Evolutionary conservation across 2,329 filamentous ascomycete genomes (phyloP).

Genomic region (Epicoccum sorghinum): DNA sequence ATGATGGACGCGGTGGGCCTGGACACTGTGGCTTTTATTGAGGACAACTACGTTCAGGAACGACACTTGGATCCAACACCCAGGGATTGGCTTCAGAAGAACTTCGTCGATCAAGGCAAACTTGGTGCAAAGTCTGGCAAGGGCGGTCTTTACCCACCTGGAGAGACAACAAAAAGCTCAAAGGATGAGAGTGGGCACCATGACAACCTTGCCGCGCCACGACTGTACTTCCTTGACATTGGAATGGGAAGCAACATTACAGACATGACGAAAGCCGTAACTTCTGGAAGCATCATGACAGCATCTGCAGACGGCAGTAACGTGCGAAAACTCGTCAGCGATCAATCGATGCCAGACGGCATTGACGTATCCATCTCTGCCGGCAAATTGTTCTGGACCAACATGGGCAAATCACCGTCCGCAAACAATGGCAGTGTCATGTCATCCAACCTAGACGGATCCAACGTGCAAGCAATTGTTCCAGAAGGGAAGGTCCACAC

Average conservation of each 20-base stretch:
- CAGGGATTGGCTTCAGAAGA: constrained; percentile 53
- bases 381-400: constrained; percentile 40
- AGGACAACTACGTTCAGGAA: constrained; percentile 60
- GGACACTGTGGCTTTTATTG: constrained; percentile 61
- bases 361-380: constrained; percentile 31
- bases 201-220: not conserved
- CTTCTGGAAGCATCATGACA: too few species aligned
- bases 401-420: constrained; percentile 23
- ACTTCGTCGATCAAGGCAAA: constrained; percentile 55
- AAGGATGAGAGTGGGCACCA: not conserved
- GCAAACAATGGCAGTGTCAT: constrained; percentile 53
- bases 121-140: constrained; percentile 52
- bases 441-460: constrained; percentile 59
- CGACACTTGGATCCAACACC: constrained; percentile 49
- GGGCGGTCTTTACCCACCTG: constrained; percentile 22
- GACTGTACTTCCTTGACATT: constrained; percentile 18
- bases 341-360: constrained; percentile 37
- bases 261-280: too few species aligned
- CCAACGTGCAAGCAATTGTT: constrained; percentile 53
- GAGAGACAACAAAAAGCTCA: too few species aligned
- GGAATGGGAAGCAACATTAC: constrained; percentile 3
- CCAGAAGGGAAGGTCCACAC: constrained; percentile 51
- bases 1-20: constrained; percentile 60
- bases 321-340: constrained; percentile 9
- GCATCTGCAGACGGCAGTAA: constrained; percentile 22